Conservation (phyloP, 371 early-diverging fungal species). For the Rhizopus delemar region DNA sequence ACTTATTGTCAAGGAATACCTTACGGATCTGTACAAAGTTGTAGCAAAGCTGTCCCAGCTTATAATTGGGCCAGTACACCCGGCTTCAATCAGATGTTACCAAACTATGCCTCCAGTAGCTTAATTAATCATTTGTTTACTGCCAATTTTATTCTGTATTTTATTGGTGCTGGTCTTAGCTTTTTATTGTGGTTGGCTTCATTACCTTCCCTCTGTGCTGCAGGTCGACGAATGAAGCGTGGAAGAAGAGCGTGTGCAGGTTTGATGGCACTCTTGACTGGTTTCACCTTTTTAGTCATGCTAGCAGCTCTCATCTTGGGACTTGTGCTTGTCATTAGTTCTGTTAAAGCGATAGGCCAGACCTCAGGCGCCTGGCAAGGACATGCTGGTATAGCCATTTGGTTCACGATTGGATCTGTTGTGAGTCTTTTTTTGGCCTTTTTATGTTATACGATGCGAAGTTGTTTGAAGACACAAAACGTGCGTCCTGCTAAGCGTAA, state of each 20-base stretch:
- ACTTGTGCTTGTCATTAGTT: constrained; percentile 23
- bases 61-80: constrained; percentile 40
- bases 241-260: constrained; percentile 5
- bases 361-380: constrained; percentile 25
- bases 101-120: constrained; percentile 12
- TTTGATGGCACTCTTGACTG: constrained; percentile 16
- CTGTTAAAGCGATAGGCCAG: constrained; percentile 13
- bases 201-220: constrained; percentile 19
- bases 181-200: constrained; percentile 35
- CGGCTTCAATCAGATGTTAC: constrained; percentile 23
- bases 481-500: background rate
- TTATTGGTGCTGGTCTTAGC: constrained; percentile 30
- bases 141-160: constrained; percentile 33
- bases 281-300: constrained; percentile 29
- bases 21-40: constrained; percentile 8
- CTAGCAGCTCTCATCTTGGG: constrained; percentile 28
- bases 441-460: constrained; percentile 8
- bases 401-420: constrained; percentile 33
- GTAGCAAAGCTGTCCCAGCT: constrained; percentile 19
- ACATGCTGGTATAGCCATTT: constrained; percentile 31
- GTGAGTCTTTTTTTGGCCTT: constrained; percentile 17
- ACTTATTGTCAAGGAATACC: constrained; percentile 21
- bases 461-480: constrained; percentile 9
- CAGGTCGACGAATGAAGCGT: constrained; percentile 6
- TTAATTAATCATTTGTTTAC: constrained; percentile 21